Conservation (phyloP, 805 yeast species). For the Lachancea nothofagi region DNA sequence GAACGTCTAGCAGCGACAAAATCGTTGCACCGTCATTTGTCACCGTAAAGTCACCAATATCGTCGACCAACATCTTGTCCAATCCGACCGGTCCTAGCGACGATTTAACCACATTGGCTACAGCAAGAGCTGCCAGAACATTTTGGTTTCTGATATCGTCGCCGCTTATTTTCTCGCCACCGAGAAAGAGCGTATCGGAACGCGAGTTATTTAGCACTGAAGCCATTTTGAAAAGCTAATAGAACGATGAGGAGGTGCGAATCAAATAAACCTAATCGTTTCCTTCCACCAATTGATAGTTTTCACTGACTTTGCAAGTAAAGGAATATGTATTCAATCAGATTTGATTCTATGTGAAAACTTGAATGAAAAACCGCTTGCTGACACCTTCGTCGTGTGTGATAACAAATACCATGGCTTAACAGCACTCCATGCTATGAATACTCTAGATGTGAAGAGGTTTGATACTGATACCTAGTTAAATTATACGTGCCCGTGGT, state of each 20-base stretch:
- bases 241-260: not conserved
- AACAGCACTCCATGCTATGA: too few species aligned
- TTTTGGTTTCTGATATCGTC: conserved; percentile 96
- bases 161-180: conserved; percentile 94
- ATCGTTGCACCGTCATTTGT: conserved; percentile 99
- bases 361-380: too few species aligned
- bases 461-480: too few species aligned
- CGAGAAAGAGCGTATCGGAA: conserved; percentile 88
- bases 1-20: conserved; percentile 82
- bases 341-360: too few species aligned
- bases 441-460: too few species aligned
- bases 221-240: conserved; percentile 34
- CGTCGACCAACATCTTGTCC: conserved; percentile 98
- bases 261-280: too few species aligned
- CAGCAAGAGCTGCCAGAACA: conserved; percentile 86
- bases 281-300: too few species aligned
- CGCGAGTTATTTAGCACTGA: conserved; percentile 73
- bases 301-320: too few species aligned
- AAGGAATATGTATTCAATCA: too few species aligned
- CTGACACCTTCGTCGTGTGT: too few species aligned
- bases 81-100: conserved; percentile 97
- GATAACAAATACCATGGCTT: too few species aligned
- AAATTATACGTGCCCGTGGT: too few species aligned
- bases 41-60: conserved; percentile 97
- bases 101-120: conserved; percentile 75